Base-by-base conservation (phyloP, 805 yeast species). In the Grigorovia humatica region DNA sequence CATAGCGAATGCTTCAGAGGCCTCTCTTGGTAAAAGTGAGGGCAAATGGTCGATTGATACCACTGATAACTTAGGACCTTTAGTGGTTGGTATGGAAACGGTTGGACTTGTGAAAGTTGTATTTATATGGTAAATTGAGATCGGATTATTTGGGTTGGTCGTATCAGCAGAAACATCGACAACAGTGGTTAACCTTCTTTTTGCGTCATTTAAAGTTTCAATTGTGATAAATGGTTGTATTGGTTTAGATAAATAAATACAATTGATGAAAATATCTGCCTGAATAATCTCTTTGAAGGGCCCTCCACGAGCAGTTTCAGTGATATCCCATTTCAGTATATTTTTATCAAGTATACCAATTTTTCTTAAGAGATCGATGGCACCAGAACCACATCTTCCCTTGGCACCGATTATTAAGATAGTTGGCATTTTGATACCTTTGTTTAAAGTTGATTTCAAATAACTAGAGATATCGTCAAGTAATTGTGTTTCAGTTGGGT, bases 131-230 rank as follows among this genome's bases (percentile, higher is more conserved):
- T 93, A 95, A 50, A 93, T 91, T 55, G 99, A 99, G 53, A 93
- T 80, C 52, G 99, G 99, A 74, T 93, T 93, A 76, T 89, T 91
- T 55, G 97, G 97, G 71, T 93, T 93, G 51, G 99, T 93, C 47
- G 98, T 93, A 73, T 93, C 99, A 52, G 99, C 99, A 50, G 96
- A 87, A 52, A 93, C 99, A 70, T 93, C 99, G 50, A 93, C 97
- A 55, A 93, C 88, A 17, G 95, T 88, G 70, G 91, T 81, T 66
- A 93, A 79, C 57, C 77, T 83, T 80, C 99, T 88, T 57, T 74
- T 70, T 46, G 74, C 71, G 53, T 66, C 69, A 71, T 86, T 85
- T 67, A 93, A 77, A 53, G 79, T 69, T 35, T 85, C 85, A 60
- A 67, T 70, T 71, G 83, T 81, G 65, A 88, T 77, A 68, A 93